phyloP scores from a whole-genome alignment of 129 eudicot species.

The Glebionis coronaria region DNA sequence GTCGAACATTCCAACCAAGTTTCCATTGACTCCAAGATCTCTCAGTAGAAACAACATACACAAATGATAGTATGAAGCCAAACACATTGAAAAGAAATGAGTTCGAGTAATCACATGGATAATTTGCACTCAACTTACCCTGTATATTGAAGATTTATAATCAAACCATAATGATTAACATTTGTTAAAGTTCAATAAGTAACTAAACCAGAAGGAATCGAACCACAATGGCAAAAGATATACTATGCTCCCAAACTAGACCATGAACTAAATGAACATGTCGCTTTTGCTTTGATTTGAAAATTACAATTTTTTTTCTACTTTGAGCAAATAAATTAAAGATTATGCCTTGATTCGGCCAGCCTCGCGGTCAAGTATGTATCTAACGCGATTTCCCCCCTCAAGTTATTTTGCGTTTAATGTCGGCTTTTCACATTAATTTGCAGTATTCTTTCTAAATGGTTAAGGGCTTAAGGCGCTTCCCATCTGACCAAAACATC shows the following conservation, averaged over 20 bases:
- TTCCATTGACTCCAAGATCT: constrained; percentile 51
- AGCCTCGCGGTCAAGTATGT: too few species aligned
- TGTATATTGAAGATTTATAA: constrained; percentile 5
- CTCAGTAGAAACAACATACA: constrained; percentile 25
- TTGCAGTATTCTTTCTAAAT: too few species aligned
- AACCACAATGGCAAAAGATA: not conserved
- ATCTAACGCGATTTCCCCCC: too few species aligned
- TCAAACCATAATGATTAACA: not conserved
- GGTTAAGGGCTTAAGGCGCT: too few species aligned
- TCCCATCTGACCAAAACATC: too few species aligned
- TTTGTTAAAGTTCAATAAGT: not conserved
- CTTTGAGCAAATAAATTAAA: too few species aligned
- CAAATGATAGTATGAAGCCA: constrained; percentile 30
- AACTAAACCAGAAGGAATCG: not conserved
- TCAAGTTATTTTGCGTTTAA: too few species aligned
- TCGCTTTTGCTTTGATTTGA: not conserved
- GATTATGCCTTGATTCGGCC: too few species aligned
- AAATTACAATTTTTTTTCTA: too few species aligned
- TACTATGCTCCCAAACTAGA: not conserved
- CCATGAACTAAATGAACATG: not conserved
- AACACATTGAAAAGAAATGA: constrained; percentile 19
- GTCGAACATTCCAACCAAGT: constrained; percentile 39
- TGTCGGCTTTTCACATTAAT: too few species aligned
- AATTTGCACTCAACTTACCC: constrained; percentile 30
- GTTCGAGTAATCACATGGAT: constrained; percentile 38